Conservation (phyloP, 202 grass and related monocot genomes). For the Zoysia matrella region DNA sequence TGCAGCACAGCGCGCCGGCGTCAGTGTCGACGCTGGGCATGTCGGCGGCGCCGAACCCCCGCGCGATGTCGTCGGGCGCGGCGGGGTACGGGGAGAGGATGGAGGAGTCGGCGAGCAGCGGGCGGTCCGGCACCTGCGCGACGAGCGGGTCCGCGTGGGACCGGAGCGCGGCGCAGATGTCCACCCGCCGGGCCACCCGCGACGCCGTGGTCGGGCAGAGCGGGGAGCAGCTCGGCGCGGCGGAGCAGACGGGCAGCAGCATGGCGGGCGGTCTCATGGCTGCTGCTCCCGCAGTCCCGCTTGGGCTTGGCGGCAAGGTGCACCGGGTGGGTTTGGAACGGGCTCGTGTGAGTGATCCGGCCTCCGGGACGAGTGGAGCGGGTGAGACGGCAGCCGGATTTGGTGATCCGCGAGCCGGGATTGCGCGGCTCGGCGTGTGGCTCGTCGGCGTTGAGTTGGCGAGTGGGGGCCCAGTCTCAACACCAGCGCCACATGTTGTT, state of each 20-base stretch:
- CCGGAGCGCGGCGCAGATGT: constrained; percentile 46
- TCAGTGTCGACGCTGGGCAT: constrained; percentile 1
- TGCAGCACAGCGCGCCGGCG: constrained; percentile 19
- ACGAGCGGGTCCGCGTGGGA: constrained; percentile 64
- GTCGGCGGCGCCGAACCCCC: constrained; percentile 50
- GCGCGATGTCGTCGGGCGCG: constrained; percentile 72
- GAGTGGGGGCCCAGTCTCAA: constrained; percentile 25
- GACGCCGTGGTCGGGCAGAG: constrained; percentile 48
- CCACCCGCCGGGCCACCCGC: constrained; percentile 49
- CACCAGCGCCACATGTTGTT: constrained; percentile 26
- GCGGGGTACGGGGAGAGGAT: constrained; percentile 79
- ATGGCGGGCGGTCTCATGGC: constrained; percentile 46
- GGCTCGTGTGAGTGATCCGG: constrained; percentile 36
- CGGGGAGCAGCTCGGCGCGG: constrained; percentile 58
- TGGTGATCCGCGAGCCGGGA: constrained; percentile 36
- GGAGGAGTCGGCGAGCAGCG: constrained; percentile 63
- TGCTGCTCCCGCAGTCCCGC: constrained; percentile 22
- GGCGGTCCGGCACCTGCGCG: constrained; percentile 59
- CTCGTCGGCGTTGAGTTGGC: constrained; percentile 36
- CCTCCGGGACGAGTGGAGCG: constrained; percentile 46
- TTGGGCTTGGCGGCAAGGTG: background rate
- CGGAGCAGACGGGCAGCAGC: constrained; percentile 70
- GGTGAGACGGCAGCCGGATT: constrained; percentile 38
- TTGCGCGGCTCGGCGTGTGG: constrained; percentile 45
- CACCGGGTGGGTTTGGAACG: background rate